Base-by-base conservation (phyloP, 129 eudicot species). In the Apium graveolens region DNA sequence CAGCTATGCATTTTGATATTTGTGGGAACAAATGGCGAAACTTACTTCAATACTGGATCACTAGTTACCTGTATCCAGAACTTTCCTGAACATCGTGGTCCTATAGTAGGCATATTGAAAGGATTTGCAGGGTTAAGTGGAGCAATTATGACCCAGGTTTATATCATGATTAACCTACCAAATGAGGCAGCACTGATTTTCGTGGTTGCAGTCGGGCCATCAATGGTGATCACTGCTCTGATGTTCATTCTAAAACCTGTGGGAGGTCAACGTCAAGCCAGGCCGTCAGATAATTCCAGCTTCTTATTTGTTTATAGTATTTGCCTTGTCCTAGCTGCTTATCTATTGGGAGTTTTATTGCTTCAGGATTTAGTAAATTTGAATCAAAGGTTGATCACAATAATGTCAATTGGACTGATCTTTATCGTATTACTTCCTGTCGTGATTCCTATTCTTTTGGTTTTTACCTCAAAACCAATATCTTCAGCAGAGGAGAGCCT, bases 51-150 rank as follows among this genome's bases (percentile, higher is more conserved):
- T 57, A 90, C 96, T 24, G 96, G 87, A 70, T 87, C 90, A 77
- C 78, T 90, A 5, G 96, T 90, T 27, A 77, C 96, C 18, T 84
- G 88, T 16, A 87, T 90, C n/a, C 96, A 88, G 75, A 88, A 90
- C 87, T 90, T 90, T 74, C 96, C 91, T 2, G 88, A 88, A 82
- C 79, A 76, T 81, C 90, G 96, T 43, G 96, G 96, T 72, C 96
- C 92, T 0, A 83, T 88, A 27, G 96, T 88, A 49, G 96, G 96
- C 32, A 84, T 90, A 71, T 87, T 88, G 7, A 88, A 88, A 72
- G 96, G 96, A 51, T 90, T 87, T 66, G 91, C 92, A 5, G 96
- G 96, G 44, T 75, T 90, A 62, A 90, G 96, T 81, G 92, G 91
- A 68, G 96, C 96, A 17, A 90, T 90, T 38, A 78, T 87, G 69